phyloP scores from a whole-genome alignment of 2,329 filamentous ascomycete species.

The Fusarium temperatum region DNA sequence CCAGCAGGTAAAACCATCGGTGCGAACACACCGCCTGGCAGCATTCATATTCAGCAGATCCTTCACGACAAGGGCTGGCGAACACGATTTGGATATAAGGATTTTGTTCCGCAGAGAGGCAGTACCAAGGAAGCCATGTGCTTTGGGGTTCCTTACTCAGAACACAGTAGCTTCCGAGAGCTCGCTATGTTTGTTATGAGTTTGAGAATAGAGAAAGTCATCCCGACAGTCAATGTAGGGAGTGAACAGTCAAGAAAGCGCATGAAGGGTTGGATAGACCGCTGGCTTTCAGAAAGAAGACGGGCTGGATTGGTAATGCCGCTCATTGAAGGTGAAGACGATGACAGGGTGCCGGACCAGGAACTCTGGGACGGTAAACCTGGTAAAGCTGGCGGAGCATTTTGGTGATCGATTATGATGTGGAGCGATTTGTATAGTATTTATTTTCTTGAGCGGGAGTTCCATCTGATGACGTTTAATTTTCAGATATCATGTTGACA shows the following conservation, averaged over 20 bases:
- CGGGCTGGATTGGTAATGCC: slow-evolving; percentile 62
- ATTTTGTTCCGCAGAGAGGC: slow-evolving; percentile 84
- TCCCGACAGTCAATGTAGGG: slow-evolving; percentile 90
- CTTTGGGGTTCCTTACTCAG: slow-evolving; percentile 94
- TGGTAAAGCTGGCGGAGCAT: slow-evolving; percentile 50
- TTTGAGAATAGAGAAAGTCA: slow-evolving; percentile 85
- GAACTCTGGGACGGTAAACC: slow-evolving; percentile 53
- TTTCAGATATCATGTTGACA: not conserved
- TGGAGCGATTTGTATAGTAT: not conserved
- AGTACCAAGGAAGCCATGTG: slow-evolving; percentile 84
- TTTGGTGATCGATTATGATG: slow-evolving; percentile 45
- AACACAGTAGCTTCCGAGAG: slow-evolving; percentile 95
- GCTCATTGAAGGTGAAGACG: slow-evolving; percentile 52
- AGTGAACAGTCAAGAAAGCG: slow-evolving; percentile 64
- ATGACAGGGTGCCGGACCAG: slow-evolving; percentile 39
- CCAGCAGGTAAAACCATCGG: slow-evolving; percentile 68
- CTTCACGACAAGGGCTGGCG: slow-evolving; percentile 75
- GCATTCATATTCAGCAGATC: slow-evolving; percentile 59
- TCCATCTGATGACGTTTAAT: not conserved
- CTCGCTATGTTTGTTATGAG: slow-evolving; percentile 92
- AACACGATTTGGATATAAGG: slow-evolving; percentile 73
- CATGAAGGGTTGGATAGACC: slow-evolving; percentile 73
- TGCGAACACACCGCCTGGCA: slow-evolving; percentile 59
- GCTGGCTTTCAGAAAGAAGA: slow-evolving; percentile 67
- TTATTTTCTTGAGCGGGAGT: not conserved